Conservation (phyloP, 345 rosid species). For the Nephelium lappaceum region DNA sequence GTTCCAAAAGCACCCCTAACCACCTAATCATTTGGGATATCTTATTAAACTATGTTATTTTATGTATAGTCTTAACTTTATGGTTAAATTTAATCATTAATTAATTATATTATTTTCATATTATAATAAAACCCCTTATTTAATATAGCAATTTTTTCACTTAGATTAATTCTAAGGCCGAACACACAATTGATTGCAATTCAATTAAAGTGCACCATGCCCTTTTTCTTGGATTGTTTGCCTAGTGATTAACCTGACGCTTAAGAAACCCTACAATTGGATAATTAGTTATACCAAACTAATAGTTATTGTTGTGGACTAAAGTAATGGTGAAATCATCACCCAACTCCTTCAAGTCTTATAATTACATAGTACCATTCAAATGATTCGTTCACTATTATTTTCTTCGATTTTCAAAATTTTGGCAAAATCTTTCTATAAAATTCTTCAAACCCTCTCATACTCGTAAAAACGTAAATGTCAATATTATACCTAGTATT, state of each 20-base stretch:
- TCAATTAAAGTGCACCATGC: neutral
- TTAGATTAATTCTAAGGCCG: neutral
- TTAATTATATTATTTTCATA: too few species aligned
- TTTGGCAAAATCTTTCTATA: too few species aligned
- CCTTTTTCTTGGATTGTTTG: neutral
- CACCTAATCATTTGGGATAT: slow-evolving; percentile 35
- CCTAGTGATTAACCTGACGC: neutral
- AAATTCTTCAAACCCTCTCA: too few species aligned
- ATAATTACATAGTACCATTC: neutral
- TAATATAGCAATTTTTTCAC: neutral
- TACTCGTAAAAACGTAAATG: too few species aligned
- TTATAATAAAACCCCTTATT: too few species aligned
- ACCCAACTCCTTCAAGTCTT: neutral
- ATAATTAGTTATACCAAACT: slow-evolving; percentile 15
- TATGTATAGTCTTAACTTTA: too few species aligned
- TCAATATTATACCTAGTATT: too few species aligned
- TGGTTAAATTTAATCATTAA: too few species aligned
- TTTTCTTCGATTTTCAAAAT: too few species aligned
- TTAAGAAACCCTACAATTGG: neutral
- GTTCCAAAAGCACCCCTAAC: slow-evolving; percentile 36
- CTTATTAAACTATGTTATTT: neutral
- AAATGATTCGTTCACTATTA: too few species aligned
- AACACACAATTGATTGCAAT: neutral
- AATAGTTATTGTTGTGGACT: neutral
- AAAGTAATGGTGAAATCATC: neutral